phyloP scores from a whole-genome alignment of 225 moss, liverwort and hornwort species.

The Sphagnum contortum region DNA sequence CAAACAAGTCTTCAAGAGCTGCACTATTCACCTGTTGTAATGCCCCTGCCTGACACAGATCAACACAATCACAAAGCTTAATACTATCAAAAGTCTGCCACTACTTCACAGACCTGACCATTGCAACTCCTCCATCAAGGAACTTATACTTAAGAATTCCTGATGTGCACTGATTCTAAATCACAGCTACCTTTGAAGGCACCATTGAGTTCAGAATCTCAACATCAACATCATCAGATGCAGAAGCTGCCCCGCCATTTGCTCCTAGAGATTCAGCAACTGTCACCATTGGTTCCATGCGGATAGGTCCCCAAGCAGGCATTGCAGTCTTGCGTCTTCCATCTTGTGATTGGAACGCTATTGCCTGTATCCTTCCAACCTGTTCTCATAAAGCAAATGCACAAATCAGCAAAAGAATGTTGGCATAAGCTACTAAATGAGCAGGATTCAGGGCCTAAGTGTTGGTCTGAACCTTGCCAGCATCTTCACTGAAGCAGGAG shows the following conservation, averaged over 20 bases:
- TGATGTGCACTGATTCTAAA: too few relatives aligned
- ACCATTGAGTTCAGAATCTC: too few relatives aligned
- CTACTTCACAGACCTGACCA: too few relatives aligned
- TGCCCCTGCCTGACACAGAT: conserved; percentile 15
- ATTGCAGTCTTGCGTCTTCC: conserved; percentile 38
- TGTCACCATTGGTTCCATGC: neutral
- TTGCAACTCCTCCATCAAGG: too few relatives aligned
- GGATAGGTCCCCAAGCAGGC: conserved; percentile 24
- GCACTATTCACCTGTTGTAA: conserved; percentile 41
- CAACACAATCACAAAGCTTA: neutral
- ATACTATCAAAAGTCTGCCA: neutral
- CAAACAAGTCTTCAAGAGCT: conserved; percentile 86
- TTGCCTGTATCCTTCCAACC: conserved; percentile 95
- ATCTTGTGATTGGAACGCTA: conserved; percentile 92
- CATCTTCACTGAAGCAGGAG: conserved; percentile 94
- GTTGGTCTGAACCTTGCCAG: conserved; percentile 29
- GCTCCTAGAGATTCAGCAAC: conserved; percentile 9
- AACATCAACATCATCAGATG: neutral
- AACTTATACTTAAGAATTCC: too few relatives aligned
- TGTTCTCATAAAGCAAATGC: conserved; percentile 8
- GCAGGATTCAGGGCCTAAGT: too few relatives aligned
- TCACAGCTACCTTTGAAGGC: too few relatives aligned
- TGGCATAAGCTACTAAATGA: neutral
- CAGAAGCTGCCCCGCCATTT: conserved; percentile 12
- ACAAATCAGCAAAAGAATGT: neutral